These are phyloP conservation scores for Gracilaria caudata DNA, from an alignment of 23 red algal genomes.

Conservation along the genomic window DNA sequence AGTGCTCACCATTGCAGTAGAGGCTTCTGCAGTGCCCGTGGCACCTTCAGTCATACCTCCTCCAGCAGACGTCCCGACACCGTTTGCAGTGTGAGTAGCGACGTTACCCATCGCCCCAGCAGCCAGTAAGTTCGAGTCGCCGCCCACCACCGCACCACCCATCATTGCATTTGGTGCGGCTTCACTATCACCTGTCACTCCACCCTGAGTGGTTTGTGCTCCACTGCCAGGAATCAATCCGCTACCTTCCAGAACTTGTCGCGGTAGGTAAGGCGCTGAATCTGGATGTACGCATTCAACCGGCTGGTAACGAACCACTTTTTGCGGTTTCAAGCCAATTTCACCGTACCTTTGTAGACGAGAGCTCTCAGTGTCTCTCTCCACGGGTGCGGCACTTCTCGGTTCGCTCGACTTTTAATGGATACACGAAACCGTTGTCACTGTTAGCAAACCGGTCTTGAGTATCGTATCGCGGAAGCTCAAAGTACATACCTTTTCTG, in stretches of 20 bases:
- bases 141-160: neutral
- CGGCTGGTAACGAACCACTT: slow-evolving; percentile 3
- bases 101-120: neutral
- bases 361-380: neutral
- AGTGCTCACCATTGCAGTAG: neutral
- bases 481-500: slow-evolving; percentile 8
- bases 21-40: neutral
- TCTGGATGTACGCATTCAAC: slow-evolving; percentile 1
- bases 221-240: neutral
- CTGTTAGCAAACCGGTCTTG: neutral
- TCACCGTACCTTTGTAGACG: neutral
- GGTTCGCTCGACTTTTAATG: neutral
- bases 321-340: neutral
- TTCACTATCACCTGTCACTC: neutral
- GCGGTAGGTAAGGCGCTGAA: slow-evolving; percentile 2
- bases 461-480: too few relatives aligned
- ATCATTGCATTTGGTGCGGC: neutral
- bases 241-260: slow-evolving; percentile 1
- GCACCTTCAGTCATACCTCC: too few relatives aligned
- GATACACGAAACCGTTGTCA: neutral
- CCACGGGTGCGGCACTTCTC: neutral
- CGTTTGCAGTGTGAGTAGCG: neutral
- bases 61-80: neutral
- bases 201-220: neutral
- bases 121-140: neutral